Evolutionary conservation across 2,329 filamentous ascomycete species (phyloP).

Genomic region (Aspergillus hiratsukae): DNA sequence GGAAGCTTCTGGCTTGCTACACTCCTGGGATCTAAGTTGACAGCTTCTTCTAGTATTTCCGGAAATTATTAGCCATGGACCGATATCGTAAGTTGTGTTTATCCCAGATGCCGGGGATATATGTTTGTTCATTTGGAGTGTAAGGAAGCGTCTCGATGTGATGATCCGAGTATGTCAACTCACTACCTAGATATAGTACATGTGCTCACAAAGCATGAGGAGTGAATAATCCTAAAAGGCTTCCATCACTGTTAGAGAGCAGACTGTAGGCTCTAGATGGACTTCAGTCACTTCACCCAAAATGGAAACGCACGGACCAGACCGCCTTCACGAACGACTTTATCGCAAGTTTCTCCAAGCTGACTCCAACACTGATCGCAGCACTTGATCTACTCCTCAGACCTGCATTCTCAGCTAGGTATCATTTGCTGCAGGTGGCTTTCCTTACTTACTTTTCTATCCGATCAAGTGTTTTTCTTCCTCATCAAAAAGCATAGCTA

Average conservation of each 20-base stretch:
- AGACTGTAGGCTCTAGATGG: too few species aligned
- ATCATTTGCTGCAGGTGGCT: background rate
- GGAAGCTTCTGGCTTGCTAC: background rate
- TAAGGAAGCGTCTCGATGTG: too few species aligned
- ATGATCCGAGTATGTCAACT: too few species aligned
- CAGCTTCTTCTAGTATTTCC: background rate
- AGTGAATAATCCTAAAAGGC: too few species aligned
- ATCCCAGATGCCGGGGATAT: too few species aligned
- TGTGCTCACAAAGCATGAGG: too few species aligned
- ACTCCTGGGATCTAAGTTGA: too few species aligned
- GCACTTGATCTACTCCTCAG: background rate
- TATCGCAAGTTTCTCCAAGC: background rate
- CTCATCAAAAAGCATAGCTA: background rate
- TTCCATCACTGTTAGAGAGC: too few species aligned
- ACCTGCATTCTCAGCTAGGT: background rate
- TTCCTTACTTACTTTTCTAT: background rate
- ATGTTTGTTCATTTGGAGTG: too few species aligned
- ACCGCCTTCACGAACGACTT: background rate
- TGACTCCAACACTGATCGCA: background rate
- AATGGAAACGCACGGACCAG: slow-evolving; percentile 2
- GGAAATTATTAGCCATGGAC: too few species aligned
- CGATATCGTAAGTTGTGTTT: too few species aligned
- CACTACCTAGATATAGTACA: too few species aligned
- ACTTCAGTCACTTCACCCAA: background rate
- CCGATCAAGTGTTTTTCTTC: slow-evolving; percentile 8